phyloP scores from a whole-genome alignment of 2,329 filamentous ascomycete genomes.

The Diaporthe amygdali region DNA sequence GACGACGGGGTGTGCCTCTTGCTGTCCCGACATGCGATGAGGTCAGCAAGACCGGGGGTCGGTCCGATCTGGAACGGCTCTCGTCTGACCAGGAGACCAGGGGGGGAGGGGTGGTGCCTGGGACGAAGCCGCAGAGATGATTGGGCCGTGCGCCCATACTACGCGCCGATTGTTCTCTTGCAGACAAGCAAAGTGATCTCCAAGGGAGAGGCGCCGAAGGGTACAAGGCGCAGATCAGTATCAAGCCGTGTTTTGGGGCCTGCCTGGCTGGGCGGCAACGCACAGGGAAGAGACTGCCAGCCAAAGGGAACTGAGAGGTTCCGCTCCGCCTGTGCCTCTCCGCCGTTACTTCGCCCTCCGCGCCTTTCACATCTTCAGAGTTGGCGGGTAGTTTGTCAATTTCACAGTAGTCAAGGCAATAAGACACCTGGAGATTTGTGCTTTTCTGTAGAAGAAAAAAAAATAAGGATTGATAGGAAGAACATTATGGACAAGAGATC shows the following conservation, averaged over 20 bases:
- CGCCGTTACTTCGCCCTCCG: not conserved
- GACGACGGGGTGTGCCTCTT: too few species aligned
- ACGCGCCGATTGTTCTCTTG: not conserved
- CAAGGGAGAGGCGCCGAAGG: constrained; percentile 9
- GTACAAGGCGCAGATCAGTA: constrained; percentile 16
- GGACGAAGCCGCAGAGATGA: not conserved
- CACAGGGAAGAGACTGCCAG: too few species aligned
- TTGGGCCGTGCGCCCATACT: not conserved
- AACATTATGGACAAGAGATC: constrained; percentile 19
- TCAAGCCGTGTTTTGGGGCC: constrained; percentile 18
- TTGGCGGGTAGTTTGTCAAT: not conserved
- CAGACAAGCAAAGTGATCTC: constrained; percentile 13
- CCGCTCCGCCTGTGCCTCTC: not conserved
- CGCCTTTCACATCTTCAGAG: not conserved
- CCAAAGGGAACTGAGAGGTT: not conserved
- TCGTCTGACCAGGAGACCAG: constrained; percentile 6
- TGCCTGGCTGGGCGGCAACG: not conserved
- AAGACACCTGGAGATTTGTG: not conserved
- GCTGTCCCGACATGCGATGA: not conserved
- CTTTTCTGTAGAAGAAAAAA: not conserved
- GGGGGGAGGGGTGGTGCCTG: not conserved
- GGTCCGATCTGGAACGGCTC: not conserved
- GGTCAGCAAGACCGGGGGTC: not conserved
- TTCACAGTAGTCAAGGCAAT: not conserved
- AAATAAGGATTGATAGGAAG: constrained; percentile 7